A percentile compares a stretch with the other conserved stretches of the same genome.
phyloP scores from a whole-genome alignment of 352 stramenopile species.

The Globisporangium canariense region DNA sequence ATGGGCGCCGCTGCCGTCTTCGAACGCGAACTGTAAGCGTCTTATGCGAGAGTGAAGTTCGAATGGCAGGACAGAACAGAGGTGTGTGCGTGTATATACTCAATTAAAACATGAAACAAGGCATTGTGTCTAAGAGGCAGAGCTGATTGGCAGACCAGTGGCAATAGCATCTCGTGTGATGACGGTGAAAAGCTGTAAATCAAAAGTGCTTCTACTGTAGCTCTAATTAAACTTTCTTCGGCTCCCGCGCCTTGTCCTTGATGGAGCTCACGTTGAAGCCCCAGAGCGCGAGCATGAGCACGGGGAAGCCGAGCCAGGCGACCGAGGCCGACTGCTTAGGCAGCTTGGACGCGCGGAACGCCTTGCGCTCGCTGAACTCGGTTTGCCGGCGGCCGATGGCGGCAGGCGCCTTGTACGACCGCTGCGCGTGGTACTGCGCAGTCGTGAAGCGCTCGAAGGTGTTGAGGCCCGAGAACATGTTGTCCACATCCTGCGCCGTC shows the following conservation, averaged over 20 bases:
- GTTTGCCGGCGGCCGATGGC: constrained; percentile 59
- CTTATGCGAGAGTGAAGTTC: background rate
- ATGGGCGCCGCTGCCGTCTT: constrained; percentile 93
- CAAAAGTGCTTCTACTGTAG: background rate
- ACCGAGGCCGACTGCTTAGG: constrained; percentile 57
- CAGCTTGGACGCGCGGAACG: constrained; percentile 57
- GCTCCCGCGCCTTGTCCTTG: constrained; percentile 46
- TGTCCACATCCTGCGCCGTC: constrained; percentile 65
- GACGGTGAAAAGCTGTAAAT: background rate
- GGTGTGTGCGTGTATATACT: constrained; percentile 1
- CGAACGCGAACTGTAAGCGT: constrained; percentile 61
- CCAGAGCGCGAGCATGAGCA: constrained; percentile 51
- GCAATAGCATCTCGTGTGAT: background rate
- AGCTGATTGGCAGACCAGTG: background rate
- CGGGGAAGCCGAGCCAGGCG: constrained; percentile 59
- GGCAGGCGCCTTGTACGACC: constrained; percentile 47
- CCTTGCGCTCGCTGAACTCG: constrained; percentile 64
- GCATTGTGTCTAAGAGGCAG: background rate
- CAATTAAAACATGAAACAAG: constrained; percentile 1
- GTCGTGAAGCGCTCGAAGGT: constrained; percentile 76
- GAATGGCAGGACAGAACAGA: background rate
- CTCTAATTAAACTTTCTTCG: constrained; percentile 20
- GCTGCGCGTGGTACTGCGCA: constrained; percentile 60
- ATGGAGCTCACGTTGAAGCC: constrained; percentile 58
- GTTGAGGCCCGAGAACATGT: constrained; percentile 73